A percentile compares a stretch with the other conserved stretches of the same genome.
Conservation (phyloP, 148 eudicot species). For the Silene conica region DNA sequence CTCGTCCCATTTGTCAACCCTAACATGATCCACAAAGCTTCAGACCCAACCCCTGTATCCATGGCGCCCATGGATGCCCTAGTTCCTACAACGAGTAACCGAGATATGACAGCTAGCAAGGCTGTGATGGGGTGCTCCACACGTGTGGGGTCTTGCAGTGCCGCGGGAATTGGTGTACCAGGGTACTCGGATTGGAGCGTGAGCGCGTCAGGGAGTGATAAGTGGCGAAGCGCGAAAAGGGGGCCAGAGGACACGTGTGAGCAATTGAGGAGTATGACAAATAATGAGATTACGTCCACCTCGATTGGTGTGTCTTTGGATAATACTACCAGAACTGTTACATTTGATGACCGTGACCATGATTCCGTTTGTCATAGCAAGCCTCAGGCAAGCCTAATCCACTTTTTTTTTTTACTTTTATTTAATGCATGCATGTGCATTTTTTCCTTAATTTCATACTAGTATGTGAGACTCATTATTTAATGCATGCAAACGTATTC, state of each 20-base stretch:
- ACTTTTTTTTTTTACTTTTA: not conserved
- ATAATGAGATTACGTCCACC: conserved; percentile 38
- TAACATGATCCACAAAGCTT: not conserved
- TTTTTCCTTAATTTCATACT: not conserved
- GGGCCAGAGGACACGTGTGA: conserved; percentile 28
- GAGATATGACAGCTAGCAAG: conserved; percentile 14
- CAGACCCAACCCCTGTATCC: conserved; percentile 9
- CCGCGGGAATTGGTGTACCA: conserved; percentile 18
- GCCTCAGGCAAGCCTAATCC: conserved; percentile 33
- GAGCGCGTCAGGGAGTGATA: conserved; percentile 24
- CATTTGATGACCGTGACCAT: conserved; percentile 57
- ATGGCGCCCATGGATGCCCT: conserved; percentile 45
- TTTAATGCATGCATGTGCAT: not conserved
- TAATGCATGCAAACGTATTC: no score
- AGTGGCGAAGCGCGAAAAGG: conserved; percentile 12
- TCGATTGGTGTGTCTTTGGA: conserved; percentile 52
- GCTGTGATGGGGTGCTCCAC: conserved; percentile 35
- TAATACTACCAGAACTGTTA: conserved; percentile 46
- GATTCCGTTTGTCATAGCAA: conserved; percentile 66
- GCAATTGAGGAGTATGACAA: conserved; percentile 39
- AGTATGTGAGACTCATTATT: no score
- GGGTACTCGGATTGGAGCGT: conserved; percentile 24
- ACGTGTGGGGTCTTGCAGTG: conserved; percentile 56
- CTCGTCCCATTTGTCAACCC: conserved; percentile 33
- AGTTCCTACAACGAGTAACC: conserved; percentile 25